These are phyloP conservation scores for Sclerotinia nivalis DNA, from an alignment of 2,329 filamentous ascomycete species.

Conservation along the genomic window DNA sequence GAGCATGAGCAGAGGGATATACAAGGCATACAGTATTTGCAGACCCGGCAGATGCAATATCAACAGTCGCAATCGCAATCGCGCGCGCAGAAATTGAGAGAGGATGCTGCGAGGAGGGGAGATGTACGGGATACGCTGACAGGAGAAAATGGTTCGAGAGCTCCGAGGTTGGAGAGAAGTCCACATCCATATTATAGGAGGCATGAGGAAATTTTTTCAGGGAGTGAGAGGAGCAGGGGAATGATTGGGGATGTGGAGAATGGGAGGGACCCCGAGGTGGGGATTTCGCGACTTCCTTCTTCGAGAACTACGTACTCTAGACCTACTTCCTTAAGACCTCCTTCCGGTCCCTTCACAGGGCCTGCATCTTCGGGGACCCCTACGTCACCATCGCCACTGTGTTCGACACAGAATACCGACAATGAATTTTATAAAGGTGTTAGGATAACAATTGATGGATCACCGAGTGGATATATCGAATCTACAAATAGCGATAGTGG, in stretches of 20 bases:
- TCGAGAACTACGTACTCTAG: background rate
- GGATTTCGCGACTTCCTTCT: background rate
- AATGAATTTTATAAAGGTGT: slow-evolving; percentile 39
- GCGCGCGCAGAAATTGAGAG: slow-evolving; percentile 23
- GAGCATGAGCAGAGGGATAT: no score
- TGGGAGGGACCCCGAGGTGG: background rate
- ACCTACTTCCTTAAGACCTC: background rate
- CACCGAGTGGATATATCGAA: slow-evolving; percentile 32
- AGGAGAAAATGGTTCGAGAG: background rate
- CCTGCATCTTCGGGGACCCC: slow-evolving; percentile 16
- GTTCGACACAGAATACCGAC: slow-evolving; percentile 37
- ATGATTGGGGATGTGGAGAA: background rate
- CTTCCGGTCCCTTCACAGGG: background rate
- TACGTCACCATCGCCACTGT: slow-evolving; percentile 33
- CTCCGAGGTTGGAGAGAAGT: slow-evolving; percentile 48
- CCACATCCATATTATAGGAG: slow-evolving; percentile 69
- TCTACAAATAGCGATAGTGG: slow-evolving; percentile 79
- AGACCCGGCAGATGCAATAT: background rate
- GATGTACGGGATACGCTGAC: background rate
- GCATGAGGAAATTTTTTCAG: slow-evolving; percentile 55
- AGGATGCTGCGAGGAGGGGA: slow-evolving; percentile 23
- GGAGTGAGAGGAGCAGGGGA: slow-evolving; percentile 14
- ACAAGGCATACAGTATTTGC: background rate
- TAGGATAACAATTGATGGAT: slow-evolving; percentile 23
- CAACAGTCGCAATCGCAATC: background rate